Base-by-base conservation (phyloP, 1,284 basidiomycete species). In the Rhodotorula sp. region DNA sequence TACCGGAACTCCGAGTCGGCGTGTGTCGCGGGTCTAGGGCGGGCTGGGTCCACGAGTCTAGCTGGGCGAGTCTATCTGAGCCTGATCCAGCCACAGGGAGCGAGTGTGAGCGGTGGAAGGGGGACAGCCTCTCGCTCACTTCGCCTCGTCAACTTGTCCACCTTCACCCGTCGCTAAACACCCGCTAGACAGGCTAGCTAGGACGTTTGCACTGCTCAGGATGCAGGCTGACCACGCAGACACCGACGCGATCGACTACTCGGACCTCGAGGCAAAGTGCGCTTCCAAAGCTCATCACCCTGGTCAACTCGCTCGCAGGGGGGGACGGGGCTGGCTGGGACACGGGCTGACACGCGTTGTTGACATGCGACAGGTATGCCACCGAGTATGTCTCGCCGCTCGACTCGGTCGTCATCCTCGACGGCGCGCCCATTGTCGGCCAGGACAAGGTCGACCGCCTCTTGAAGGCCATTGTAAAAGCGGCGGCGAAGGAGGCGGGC, bases 231-330 rank as follows among this genome's bases (percentile, higher is more conserved):
- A 52, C 9, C 53, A 66, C 34, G 22, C 83, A 66, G 86, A 88
- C 73, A 88, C 90, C 66, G 53, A 44, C 46, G 89, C 87, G 67
- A 91, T 96, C 76, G 91, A 98, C 81, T 98, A 90, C 80, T 87
- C 89, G 65, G 94, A 98, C 80, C 96, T 99, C 76, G 94, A 98
- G 80, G 86, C 86, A 82, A 91, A 92, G 92, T 95, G 75, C 70
- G 86, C 49, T 29, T 20, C 34, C 9, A 32, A 32, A 47, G 27
- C 53, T 48, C 44, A 34, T 48, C 49, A 9, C 39, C 11, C 59
- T 19, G 36, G 4, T n/a, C 54, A 20, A 13, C 20, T 5, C 34
- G 8, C 52, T 34, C 32, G 20, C 36, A 13, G 17, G 22, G 17
- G 4, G 13, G 39, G 7, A 44, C 39, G 22, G 19, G 17, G 10